A percentile compares a stretch with the other conserved stretches of the same genome.
phyloP scores from a whole-genome alignment of 2,329 filamentous ascomycete species.

The Chrysosporium queenslandicum region DNA sequence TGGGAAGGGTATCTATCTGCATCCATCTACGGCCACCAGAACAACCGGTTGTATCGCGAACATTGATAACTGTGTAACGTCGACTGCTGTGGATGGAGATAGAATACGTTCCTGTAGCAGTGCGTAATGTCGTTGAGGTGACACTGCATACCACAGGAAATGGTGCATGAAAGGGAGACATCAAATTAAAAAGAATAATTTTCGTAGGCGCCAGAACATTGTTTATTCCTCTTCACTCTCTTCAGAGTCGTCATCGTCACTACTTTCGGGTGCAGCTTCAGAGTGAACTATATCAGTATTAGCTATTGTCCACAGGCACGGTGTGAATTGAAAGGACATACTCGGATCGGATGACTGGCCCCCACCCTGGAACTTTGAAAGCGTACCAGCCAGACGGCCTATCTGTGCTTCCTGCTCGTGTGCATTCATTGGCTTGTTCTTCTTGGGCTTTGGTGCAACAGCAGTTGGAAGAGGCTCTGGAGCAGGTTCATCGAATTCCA shows the following conservation, averaged over 20 bases:
- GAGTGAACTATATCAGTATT: constrained; percentile 25
- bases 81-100: not conserved
- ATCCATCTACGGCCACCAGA: not conserved
- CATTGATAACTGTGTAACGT: too few species aligned
- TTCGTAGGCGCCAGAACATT: not conserved
- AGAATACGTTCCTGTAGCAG: not conserved
- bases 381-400: constrained; percentile 38
- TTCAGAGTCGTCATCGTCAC: constrained; percentile 40
- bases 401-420: constrained; percentile 43
- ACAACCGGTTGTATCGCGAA: too few species aligned
- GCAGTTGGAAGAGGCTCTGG: constrained; percentile 26
- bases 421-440: constrained; percentile 45
- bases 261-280: constrained; percentile 37
- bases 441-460: constrained; percentile 38
- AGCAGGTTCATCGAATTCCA: constrained; percentile 35
- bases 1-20: not conserved
- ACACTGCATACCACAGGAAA: not conserved
- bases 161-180: not conserved
- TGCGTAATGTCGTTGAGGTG: not conserved
- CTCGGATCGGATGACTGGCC: constrained; percentile 34
- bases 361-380: constrained; percentile 38
- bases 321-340: constrained; percentile 9
- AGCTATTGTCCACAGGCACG: constrained; percentile 7
- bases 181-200: not conserved
- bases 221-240: constrained; percentile 43